Evolutionary conservation across 805 yeast species (phyloP), one percentile per base, ranked within the genome.

Genomic region (Candida ascalaphidarum): DNA sequence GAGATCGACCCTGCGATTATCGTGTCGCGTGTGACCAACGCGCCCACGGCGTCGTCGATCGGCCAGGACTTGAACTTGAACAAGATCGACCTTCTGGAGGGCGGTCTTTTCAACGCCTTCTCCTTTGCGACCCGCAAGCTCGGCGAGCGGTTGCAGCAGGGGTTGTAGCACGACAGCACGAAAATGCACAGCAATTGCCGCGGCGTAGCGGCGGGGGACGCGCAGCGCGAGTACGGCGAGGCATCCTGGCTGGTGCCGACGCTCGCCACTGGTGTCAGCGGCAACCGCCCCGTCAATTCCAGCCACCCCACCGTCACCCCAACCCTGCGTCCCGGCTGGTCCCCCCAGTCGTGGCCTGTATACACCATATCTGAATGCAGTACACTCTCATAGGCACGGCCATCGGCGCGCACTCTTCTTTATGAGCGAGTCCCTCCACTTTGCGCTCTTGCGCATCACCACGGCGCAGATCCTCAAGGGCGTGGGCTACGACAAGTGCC

Each of bases 1-100:
- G 96, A 92, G 54, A 80, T 86, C 16, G 96, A 92, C 46, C 77
- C 94, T 4, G 74, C 80, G 20, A 76, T 83, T 23, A 82, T 92
- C 42, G 88, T 89, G 2, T 74, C 94, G 11, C 74, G 98, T 58
- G 95, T 88, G 15, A 82, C 97, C n/a, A 73, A 75, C 34, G 77
- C 92, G 18, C 95, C 96, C 25, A 56, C 43, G 18, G 39, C 39
- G 14, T 36, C 48, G n/a, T 41, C 39, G 28, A 44, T 41, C 24
- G 36, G 74, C 19, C 74, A 68, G 39, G 95, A 85, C 43, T 43
- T 52, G 45, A 66, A 69, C 36, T 60, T 75, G 44, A 68, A 69
- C 44, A 61, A 69, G 33, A 68, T 81, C 32, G 88, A 81, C 44
- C 52, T 77, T 25, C 67, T 76, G 31, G 92, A 81, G 52, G 79